phyloP scores from a whole-genome alignment of 192 early-diverging fungal species.

The Coemansia sp. region DNA sequence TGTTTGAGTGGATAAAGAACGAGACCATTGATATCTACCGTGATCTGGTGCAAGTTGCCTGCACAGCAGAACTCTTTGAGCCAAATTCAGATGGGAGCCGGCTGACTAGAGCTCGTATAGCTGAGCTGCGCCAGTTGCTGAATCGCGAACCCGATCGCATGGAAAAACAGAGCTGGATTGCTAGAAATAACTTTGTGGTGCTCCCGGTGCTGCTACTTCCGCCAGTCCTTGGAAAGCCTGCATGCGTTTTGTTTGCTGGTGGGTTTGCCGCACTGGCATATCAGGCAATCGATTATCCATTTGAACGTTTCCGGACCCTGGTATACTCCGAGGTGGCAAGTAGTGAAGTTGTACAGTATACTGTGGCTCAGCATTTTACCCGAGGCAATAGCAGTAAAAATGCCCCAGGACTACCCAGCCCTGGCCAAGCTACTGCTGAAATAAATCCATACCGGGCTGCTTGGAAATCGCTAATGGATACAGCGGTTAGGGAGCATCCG shows the following conservation, averaged over 20 bases:
- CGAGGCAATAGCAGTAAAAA: slow-evolving; percentile 2
- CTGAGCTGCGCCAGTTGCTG: slow-evolving; percentile 38
- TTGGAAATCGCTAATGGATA: slow-evolving; percentile 41
- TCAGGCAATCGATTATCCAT: slow-evolving; percentile 70
- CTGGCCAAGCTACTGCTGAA: slow-evolving; percentile 4
- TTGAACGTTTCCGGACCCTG: slow-evolving; percentile 66
- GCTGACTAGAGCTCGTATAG: slow-evolving; percentile 28
- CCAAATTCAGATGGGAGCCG: slow-evolving; percentile 23
- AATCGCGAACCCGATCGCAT: slow-evolving; percentile 26
- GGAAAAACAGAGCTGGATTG: slow-evolving; percentile 37
- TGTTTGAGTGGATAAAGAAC: slow-evolving; percentile 75
- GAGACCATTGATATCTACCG: slow-evolving; percentile 66
- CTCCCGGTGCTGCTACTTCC: slow-evolving; percentile 47
- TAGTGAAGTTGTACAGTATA: slow-evolving; percentile 35
- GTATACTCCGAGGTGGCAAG: slow-evolving; percentile 66
- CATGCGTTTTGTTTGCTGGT: slow-evolving; percentile 61
- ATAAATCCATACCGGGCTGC: slow-evolving; percentile 28
- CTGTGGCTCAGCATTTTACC: slow-evolving; percentile 32
- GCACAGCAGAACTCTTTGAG: slow-evolving; percentile 20
- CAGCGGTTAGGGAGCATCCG: slow-evolving; percentile 32
- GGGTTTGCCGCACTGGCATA: slow-evolving; percentile 66
- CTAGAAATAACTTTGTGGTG: slow-evolving; percentile 19
- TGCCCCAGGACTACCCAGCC: neutral
- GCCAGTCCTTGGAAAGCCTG: slow-evolving; percentile 54
- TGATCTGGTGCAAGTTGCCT: slow-evolving; percentile 47